These are phyloP conservation scores for Collybia sp. DNA, from an alignment of 768 basidiomycete species.

Conservation along the genomic window DNA sequence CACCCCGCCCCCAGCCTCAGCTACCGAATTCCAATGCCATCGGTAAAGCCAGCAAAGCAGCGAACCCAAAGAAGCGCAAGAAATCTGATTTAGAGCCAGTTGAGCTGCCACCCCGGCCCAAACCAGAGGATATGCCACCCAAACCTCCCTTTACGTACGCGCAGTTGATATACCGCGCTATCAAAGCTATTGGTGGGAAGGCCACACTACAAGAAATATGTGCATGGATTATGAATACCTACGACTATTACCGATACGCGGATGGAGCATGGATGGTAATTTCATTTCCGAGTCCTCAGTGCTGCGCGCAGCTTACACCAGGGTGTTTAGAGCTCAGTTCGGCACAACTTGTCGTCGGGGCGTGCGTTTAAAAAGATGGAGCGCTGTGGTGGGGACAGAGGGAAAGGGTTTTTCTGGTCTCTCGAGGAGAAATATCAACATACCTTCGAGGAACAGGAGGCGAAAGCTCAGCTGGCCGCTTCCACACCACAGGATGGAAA, in stretches of 20 bases:
- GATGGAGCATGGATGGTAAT: constrained; percentile 91
- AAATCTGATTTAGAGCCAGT: constrained; percentile 46
- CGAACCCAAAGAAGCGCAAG: constrained; percentile 69
- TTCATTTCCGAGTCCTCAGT: constrained; percentile 6
- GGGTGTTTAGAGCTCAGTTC: constrained; percentile 75
- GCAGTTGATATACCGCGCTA: constrained; percentile 85
- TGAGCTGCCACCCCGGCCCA: constrained; percentile 34
- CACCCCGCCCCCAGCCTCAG: constrained; percentile 38
- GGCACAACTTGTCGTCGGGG: constrained; percentile 92
- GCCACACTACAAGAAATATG: constrained; percentile 92
- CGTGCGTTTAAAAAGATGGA: constrained; percentile 91
- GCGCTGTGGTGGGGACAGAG: constrained; percentile 76
- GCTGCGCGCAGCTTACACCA: constrained; percentile 6
- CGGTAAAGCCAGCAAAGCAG: constrained; percentile 36
- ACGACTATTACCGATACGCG: constrained; percentile 87
- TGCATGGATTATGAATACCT: constrained; percentile 83
- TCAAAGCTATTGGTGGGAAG: constrained; percentile 76
- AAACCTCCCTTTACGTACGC: constrained; percentile 92
- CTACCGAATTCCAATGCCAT: constrained; percentile 64
- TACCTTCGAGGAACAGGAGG: constrained; percentile 67
- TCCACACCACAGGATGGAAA: constrained; percentile 21
- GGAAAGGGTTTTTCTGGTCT: constrained; percentile 93
- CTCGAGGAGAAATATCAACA: constrained; percentile 73
- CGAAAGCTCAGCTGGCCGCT: constrained; percentile 37
- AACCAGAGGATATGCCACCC: constrained; percentile 75